A percentile compares a stretch with the other conserved stretches of the same genome.
Evolutionary conservation across 495 filamentous ascomycete genomes (phyloP).

Genomic region (Penicillium chermesinum): DNA sequence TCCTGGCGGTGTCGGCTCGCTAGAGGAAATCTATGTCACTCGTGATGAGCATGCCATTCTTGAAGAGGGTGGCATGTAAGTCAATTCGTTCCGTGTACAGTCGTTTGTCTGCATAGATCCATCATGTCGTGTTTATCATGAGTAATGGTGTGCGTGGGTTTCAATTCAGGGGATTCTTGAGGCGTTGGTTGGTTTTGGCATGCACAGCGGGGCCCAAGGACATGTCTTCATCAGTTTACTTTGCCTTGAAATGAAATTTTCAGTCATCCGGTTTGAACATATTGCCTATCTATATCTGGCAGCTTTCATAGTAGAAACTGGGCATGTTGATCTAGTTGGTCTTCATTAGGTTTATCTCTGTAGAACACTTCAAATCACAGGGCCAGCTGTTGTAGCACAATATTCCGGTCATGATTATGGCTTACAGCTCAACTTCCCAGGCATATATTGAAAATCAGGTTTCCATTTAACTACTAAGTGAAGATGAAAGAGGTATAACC

Average conservation of each 20-base stretch:
- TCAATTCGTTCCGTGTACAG: slow-evolving; percentile 21
- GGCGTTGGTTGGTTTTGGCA: slow-evolving; percentile 29
- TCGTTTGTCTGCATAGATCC: slow-evolving; percentile 8
- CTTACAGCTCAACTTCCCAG: no score
- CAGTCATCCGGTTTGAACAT: background rate
- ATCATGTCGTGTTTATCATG: slow-evolving; percentile 16
- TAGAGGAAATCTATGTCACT: slow-evolving; percentile 44
- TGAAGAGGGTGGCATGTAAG: slow-evolving; percentile 35
- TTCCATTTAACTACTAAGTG: slow-evolving; percentile 4
- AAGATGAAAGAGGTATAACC: slow-evolving; percentile 4
- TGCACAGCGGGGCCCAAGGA: slow-evolving; percentile 18
- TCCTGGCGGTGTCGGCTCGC: slow-evolving; percentile 18
- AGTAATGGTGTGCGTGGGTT: slow-evolving; percentile 18
- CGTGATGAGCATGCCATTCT: slow-evolving; percentile 37
- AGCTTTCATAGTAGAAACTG: background rate
- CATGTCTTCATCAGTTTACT: background rate
- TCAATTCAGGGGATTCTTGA: slow-evolving; percentile 15
- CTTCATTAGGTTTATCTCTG: no score
- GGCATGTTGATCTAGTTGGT: no score
- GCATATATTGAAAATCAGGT: background rate
- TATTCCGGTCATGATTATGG: no score
- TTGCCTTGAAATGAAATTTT: background rate
- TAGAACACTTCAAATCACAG: no score
- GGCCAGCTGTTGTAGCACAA: no score
- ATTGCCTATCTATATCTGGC: background rate